Evolutionary conservation across 768 basidiomycete genomes (phyloP), one percentile per base, ranked within the genome.

Genomic region (Tulasnella sp.): DNA sequence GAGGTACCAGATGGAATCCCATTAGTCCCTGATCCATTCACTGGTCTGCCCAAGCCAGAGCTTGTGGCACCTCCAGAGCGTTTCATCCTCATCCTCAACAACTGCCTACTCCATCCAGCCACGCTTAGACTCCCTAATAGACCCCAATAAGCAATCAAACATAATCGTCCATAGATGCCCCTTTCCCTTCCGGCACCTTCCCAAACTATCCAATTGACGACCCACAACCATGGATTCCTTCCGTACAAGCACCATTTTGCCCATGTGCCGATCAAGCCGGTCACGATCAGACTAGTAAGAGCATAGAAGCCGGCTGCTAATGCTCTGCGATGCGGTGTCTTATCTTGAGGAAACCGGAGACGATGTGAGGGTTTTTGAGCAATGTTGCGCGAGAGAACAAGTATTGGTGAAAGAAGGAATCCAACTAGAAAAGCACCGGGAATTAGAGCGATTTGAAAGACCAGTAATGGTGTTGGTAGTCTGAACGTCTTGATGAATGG

Each of bases 391-490:
- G 92, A 93, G 16, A 98, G 73, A 39, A 88, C 81, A 15, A 99
- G 81, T 35, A 98, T 70, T 0, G 95, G 95, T 0, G 89, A 89
- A n/a, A 99, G 75, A 6, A 96, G 68, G 66, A 96, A 89, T 12
- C 95, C 95, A n/a, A 81, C 81, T 28, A 98, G 69, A 52, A 98
- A 76, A 0, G 90, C 83, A 20, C 95, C 95, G 3, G 84, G 86
- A 41, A 99, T 83, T 40, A 98, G 73, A 1, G 95, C 88, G 35
- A 92, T 72, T 61, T 98, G 95, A 66, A 89, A 92, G 34, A 83
- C 76, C 44, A 98, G 74, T 15, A 98, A 72, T 9, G 95, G 93
- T 2, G 87, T 93, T 8, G 95, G 91, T 4, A 91, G 70, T 34
- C 93, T 83, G 61, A 85, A 95, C 0, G 93, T 93, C 63, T 85